Evolutionary conservation across 192 early-diverging fungal species (phyloP).

Genomic region (Pilaira anomala): DNA sequence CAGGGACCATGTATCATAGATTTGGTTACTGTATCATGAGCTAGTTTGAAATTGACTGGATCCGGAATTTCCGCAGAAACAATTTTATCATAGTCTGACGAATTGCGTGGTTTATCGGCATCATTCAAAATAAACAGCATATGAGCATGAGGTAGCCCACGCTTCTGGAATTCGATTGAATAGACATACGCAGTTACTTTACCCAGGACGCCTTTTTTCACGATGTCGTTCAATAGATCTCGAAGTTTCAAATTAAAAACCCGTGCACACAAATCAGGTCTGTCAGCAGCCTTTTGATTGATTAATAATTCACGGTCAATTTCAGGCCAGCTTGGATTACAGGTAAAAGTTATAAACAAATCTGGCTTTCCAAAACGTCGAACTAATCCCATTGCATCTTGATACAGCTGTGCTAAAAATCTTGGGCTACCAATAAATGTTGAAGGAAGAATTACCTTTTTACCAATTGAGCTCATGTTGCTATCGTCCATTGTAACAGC

Average conservation of each 20-base stretch:
- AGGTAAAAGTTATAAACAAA: slow-evolving; percentile 29
- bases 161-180: slow-evolving; percentile 40
- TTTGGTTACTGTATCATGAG: slow-evolving; percentile 13
- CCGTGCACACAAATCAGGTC: slow-evolving; percentile 15
- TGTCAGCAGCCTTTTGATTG: background rate
- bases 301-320: background rate
- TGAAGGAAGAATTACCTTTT: slow-evolving; percentile 23
- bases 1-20: slow-evolving; percentile 30
- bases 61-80: slow-evolving; percentile 28
- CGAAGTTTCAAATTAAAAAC: slow-evolving; percentile 24
- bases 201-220: slow-evolving; percentile 11
- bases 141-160: slow-evolving; percentile 38
- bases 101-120: background rate
- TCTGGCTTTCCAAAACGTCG: slow-evolving; percentile 2
- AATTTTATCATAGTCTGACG: background rate
- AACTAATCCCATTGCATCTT: slow-evolving; percentile 35
- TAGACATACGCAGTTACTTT: slow-evolving; percentile 26
- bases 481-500: background rate
- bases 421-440: slow-evolving; percentile 17
- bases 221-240: slow-evolving; percentile 17
- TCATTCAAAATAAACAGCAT: slow-evolving; percentile 34
- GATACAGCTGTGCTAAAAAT: slow-evolving; percentile 24
- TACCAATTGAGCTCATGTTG: background rate
- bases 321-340: slow-evolving; percentile 19
- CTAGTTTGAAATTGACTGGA: background rate